These are phyloP conservation scores for Xylaria nigripes DNA, from an alignment of 495 filamentous ascomycete species.

Conservation along the genomic window DNA sequence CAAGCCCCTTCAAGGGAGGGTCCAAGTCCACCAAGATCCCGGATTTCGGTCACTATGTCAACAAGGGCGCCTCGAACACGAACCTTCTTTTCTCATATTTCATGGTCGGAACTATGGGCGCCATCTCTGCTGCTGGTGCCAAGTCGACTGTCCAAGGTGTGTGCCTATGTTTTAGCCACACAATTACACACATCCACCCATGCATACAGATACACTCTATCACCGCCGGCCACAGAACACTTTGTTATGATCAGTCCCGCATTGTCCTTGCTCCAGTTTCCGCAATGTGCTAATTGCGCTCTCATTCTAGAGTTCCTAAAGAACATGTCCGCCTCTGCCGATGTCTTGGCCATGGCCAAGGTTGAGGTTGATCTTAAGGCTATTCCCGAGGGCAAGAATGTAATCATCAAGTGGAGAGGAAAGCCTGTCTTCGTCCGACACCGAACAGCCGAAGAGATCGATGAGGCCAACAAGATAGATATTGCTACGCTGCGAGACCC, in stretches of 20 bases:
- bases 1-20: slow-evolving; percentile 56
- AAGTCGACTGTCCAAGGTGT: slow-evolving; percentile 95
- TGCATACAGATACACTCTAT: background rate
- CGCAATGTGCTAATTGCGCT: slow-evolving; percentile 9
- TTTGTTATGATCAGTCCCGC: background rate
- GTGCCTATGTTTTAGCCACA: slow-evolving; percentile 18
- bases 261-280: background rate
- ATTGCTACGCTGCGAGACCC: slow-evolving; percentile 81
- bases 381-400: slow-evolving; percentile 99
- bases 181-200: background rate
- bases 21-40: slow-evolving; percentile 61
- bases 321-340: slow-evolving; percentile 99
- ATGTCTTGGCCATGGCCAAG: slow-evolving; percentile 98
- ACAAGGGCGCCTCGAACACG: slow-evolving; percentile 49
- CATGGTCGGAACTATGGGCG: slow-evolving; percentile 92
- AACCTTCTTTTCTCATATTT: slow-evolving; percentile 95
- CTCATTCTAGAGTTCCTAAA: slow-evolving; percentile 78
- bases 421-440: slow-evolving; percentile 99
- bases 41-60: slow-evolving; percentile 81
- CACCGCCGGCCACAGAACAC: background rate
- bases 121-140: slow-evolving; percentile 81
- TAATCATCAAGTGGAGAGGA: slow-evolving; percentile 99
- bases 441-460: slow-evolving; percentile 81
- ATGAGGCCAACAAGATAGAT: slow-evolving; percentile 70
- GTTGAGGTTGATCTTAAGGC: slow-evolving; percentile 87